Evolutionary conservation across 768 basidiomycete genomes (phyloP).

Genomic region (Kwoniella botswanensis): DNA sequence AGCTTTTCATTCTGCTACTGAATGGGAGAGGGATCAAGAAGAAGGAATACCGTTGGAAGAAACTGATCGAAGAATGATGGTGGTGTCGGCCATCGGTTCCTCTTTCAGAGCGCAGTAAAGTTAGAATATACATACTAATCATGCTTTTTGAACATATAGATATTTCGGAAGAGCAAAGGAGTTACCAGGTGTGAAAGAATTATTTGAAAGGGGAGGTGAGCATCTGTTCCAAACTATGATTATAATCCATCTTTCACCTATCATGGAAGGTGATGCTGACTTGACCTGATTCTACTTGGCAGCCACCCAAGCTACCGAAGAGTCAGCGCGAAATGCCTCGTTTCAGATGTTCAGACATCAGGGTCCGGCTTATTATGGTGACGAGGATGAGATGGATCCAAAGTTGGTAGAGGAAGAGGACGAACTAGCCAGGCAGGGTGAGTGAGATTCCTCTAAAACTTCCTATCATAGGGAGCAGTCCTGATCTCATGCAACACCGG

Average conservation of each 20-base stretch:
- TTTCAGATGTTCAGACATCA: constrained; percentile 90
- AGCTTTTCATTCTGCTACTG: background rate
- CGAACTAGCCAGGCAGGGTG: constrained; percentile 69
- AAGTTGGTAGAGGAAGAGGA: constrained; percentile 73
- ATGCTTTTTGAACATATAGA: constrained; percentile 59
- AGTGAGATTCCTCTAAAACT: constrained; percentile 9
- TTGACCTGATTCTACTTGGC: constrained; percentile 7
- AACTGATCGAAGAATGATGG: too few relatives aligned
- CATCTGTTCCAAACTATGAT: background rate
- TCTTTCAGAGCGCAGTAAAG: too few relatives aligned
- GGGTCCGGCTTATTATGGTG: constrained; percentile 87
- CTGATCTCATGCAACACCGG: too few relatives aligned
- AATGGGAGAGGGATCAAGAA: too few relatives aligned
- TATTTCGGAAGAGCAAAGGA: constrained; percentile 98
- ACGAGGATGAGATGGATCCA: constrained; percentile 77
- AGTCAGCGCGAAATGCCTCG: constrained; percentile 72
- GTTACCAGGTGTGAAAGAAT: constrained; percentile 89
- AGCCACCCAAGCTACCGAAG: constrained; percentile 77
- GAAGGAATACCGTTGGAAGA: too few relatives aligned
- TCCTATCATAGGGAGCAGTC: too few relatives aligned
- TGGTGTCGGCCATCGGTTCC: background rate
- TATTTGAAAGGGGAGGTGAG: constrained; percentile 84
- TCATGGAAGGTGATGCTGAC: background rate
- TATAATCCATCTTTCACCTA: background rate
- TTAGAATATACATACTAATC: too few relatives aligned